A percentile compares a stretch with the other conserved stretches of the same genome.
Conservation (phyloP, 2,329 filamentous ascomycete species). For the Sphaerulina musiva region DNA sequence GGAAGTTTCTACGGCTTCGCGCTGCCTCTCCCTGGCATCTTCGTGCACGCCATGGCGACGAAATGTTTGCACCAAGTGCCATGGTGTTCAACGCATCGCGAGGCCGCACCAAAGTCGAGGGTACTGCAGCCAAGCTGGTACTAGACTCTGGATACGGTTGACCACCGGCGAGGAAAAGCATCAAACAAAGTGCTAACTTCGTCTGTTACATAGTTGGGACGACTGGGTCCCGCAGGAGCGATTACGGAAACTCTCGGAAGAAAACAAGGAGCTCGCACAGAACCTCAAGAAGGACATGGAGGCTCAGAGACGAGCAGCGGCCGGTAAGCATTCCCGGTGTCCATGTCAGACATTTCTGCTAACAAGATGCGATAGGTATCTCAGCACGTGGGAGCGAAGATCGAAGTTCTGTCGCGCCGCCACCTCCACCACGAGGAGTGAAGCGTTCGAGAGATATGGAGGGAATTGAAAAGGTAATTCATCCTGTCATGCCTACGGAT, state of each 20-base stretch:
- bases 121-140: not conserved
- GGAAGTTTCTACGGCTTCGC: not conserved
- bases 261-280: constrained; percentile 82
- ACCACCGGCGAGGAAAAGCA: too few relatives aligned
- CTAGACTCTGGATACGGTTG: not conserved
- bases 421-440: constrained; percentile 56
- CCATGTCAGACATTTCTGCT: not conserved
- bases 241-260: constrained; percentile 86
- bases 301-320: constrained; percentile 46
- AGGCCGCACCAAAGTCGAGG: not conserved
- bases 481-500: not conserved
- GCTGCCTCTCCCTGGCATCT: not conserved
- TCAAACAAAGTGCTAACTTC: constrained; percentile 6
- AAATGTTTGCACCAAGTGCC: not conserved
- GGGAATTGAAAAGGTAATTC: constrained; percentile 62
- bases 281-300: constrained; percentile 66
- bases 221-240: constrained; percentile 95
- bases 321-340: constrained; percentile 33
- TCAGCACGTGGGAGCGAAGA: constrained; percentile 72
- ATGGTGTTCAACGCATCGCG: not conserved
- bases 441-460: constrained; percentile 74
- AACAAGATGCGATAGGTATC: constrained; percentile 30
- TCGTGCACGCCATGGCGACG: not conserved
- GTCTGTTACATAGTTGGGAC: constrained; percentile 64
- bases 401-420: constrained; percentile 54